Conservation (phyloP, 2,329 filamentous ascomycete genomes). For the Ceratocystis lukuohia region DNA sequence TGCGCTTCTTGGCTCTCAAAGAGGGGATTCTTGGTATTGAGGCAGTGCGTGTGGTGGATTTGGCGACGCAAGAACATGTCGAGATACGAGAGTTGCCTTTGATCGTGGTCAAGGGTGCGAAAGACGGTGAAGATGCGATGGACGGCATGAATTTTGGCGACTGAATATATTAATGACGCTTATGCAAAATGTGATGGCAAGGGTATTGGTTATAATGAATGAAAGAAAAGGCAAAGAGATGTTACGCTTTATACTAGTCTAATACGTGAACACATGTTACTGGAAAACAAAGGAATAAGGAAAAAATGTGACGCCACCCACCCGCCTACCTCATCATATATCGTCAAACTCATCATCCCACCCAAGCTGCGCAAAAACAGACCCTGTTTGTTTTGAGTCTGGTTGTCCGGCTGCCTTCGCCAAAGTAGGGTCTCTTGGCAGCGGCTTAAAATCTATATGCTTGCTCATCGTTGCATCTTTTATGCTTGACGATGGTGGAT, state of each 20-base stretch:
- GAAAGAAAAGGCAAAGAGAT: not conserved
- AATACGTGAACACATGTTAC: constrained; percentile 7
- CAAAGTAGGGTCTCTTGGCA: not conserved
- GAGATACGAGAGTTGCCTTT: constrained; percentile 63
- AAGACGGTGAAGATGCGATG: not conserved
- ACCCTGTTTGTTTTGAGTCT: constrained; percentile 22
- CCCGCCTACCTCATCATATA: constrained; percentile 23
- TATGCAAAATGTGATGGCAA: not conserved
- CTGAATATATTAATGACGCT: constrained; percentile 3
- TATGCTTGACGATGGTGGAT: not conserved
- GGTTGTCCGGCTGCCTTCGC: not conserved
- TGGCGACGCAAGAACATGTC: constrained; percentile 61
- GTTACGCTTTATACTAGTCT: not conserved
- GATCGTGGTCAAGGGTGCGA: constrained; percentile 39
- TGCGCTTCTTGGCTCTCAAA: constrained; percentile 56
- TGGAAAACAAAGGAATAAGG: constrained; percentile 3
- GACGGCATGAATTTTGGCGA: not conserved
- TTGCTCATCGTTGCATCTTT: not conserved
- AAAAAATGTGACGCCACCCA: constrained; percentile 14
- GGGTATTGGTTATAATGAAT: constrained; percentile 5
- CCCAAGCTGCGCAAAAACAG: constrained; percentile 42
- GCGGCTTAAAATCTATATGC: constrained; percentile 13
- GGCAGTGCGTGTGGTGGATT: constrained; percentile 57
- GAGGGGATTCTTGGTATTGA: constrained; percentile 58
- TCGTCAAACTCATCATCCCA: constrained; percentile 46